Conservation (phyloP, 225 moss, liverwort and hornwort species). For the Lunularia cruciata region DNA sequence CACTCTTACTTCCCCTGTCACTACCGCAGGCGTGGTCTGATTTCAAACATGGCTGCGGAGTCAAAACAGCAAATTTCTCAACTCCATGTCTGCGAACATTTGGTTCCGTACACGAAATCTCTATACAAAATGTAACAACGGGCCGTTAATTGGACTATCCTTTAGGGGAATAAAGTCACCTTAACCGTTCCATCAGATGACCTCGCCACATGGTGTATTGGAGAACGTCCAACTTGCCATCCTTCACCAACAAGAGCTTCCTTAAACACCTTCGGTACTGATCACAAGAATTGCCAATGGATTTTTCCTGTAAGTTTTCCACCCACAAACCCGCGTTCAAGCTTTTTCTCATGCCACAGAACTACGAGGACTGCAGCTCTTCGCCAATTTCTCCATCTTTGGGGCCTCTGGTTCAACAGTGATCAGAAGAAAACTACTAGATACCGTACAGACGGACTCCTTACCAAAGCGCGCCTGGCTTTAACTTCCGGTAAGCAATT, state of each 20-base stretch:
- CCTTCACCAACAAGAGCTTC: conserved; percentile 66
- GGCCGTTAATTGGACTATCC: background rate
- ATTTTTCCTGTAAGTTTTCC: conserved; percentile 43
- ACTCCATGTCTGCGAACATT: background rate
- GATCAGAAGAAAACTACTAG: background rate
- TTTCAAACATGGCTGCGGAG: too few species aligned
- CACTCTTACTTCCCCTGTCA: too few species aligned
- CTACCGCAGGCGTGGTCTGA: too few species aligned
- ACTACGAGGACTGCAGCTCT: background rate
- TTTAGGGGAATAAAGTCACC: conserved; percentile 37
- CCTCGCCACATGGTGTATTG: conserved; percentile 75
- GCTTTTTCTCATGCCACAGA: background rate
- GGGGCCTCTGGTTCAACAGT: background rate
- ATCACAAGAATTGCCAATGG: conserved; percentile 46
- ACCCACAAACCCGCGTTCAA: conserved; percentile 21
- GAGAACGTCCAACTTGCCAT: conserved; percentile 94
- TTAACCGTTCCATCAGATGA: conserved; percentile 92
- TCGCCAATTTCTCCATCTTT: background rate
- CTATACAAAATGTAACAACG: background rate
- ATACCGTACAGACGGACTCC: background rate
- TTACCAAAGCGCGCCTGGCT: background rate
- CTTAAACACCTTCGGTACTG: conserved; percentile 89
- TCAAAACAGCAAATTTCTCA: too few species aligned
- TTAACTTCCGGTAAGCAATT: background rate
- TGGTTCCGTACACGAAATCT: too few species aligned